Conservation (phyloP, 768 basidiomycete species). For the Podaxis mareebaensis region DNA sequence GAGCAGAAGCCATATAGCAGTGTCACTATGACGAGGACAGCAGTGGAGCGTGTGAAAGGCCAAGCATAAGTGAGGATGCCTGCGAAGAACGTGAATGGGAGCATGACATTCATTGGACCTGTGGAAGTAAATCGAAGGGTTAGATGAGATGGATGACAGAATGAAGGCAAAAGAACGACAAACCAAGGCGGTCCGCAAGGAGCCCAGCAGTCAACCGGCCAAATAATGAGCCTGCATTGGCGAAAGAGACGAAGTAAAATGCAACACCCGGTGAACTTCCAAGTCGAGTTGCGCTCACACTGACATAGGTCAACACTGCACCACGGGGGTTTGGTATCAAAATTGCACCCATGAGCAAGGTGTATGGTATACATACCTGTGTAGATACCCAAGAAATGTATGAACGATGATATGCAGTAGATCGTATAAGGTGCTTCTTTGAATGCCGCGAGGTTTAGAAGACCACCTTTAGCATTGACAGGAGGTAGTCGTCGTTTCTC, state of each 20-base stretch:
- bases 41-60: slow-evolving; percentile 58
- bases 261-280: slow-evolving; percentile 53
- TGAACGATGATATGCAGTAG: slow-evolving; percentile 58
- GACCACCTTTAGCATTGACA: slow-evolving; percentile 49
- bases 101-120: slow-evolving; percentile 73
- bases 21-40: slow-evolving; percentile 50
- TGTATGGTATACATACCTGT: slow-evolving; percentile 42
- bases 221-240: slow-evolving; percentile 64
- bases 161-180: slow-evolving; percentile 11
- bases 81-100: slow-evolving; percentile 58
- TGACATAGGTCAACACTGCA: slow-evolving; percentile 66
- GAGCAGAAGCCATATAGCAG: slow-evolving; percentile 70
- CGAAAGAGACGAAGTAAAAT: slow-evolving; percentile 68
- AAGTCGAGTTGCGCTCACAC: slow-evolving; percentile 50
- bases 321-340: no score
- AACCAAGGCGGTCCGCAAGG: slow-evolving; percentile 57
- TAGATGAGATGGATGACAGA: background rate
- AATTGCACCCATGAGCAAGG: background rate
- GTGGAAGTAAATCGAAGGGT: background rate
- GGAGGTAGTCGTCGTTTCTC: slow-evolving; percentile 58
- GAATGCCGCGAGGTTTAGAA: slow-evolving; percentile 58
- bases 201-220: slow-evolving; percentile 59
- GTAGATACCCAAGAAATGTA: slow-evolving; percentile 71
- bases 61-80: slow-evolving; percentile 66
- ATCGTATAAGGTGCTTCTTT: slow-evolving; percentile 51